Evolutionary conservation across 805 yeast genomes (phyloP), one percentile per base, ranked within the genome.

Genomic region (Zygotorulaspora florentina): DNA sequence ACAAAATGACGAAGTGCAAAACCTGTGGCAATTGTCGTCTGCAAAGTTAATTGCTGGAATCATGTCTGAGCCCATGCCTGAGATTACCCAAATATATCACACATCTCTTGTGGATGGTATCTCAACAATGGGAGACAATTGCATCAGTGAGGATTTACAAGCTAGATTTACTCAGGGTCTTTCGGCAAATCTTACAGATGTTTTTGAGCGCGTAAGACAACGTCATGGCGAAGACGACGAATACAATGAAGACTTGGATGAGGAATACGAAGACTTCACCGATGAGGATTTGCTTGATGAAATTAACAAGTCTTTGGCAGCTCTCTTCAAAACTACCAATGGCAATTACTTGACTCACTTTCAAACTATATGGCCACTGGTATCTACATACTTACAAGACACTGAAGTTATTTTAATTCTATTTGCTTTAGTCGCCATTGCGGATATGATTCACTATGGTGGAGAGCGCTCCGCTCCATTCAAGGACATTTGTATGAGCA

Each of bases 221-320:
- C 83, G 95, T 52, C 89, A 87, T 43, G 74, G 72, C 48, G 83
- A 76, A 35, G 93, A 85, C 52, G 96, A 87, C 61, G 96, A 87
- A 57, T 89, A 83, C 64, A 84, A 85, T 48, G 96, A 88, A 67
- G 96, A 87, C 37, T 72, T 82, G 5, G 95, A 85, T 47, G 89
- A 83, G 46, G 97, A 90, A 45, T 83, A 79, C 26, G 88, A 81
- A 47, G 95, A 85, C 57, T 79, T 74, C 55, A 83, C 93, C 1
- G 98, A 93, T 64, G 97, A 89, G 61, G 96, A 90, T 60, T 70
- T 93, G 38, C 68, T 89, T 42, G 95, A 88, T 57, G 96, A 91
- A 61, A 80, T 89, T 52, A 86, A 85, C 62, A 85, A 84, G 61
- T 81, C 85, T 1, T 65, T 93, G 31, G 74, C 84, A 7, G 74